A percentile compares a stretch with the other conserved stretches of the same genome.
phyloP scores from a whole-genome alignment of 2,329 filamentous ascomycete species.

The Talaromyces marneffei region DNA sequence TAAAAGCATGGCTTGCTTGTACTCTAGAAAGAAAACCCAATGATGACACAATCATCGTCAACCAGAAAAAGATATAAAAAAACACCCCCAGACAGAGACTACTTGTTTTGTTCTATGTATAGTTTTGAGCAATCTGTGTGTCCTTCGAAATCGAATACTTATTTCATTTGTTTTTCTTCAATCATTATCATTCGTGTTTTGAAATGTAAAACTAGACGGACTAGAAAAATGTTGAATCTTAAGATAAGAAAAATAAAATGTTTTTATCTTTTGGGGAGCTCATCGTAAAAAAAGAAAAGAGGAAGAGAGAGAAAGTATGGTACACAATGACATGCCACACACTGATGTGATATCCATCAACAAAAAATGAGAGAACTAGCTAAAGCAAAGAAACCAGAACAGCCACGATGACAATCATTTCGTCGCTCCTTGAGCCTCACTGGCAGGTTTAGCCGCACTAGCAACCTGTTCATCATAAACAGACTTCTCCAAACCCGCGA shows the following conservation, averaged over 20 bases:
- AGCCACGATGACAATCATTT: conserved; percentile 17
- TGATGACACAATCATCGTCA: background rate
- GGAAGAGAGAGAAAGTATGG: conserved; percentile 1
- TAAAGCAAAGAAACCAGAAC: background rate
- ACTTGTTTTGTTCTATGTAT: conserved; percentile 13
- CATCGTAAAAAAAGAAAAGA: background rate
- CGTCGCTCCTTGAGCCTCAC: conserved; percentile 45
- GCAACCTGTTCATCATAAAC: conserved; percentile 28
- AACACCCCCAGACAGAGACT: background rate
- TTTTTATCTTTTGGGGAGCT: conserved; percentile 3
- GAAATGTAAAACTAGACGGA: background rate
- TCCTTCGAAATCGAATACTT: background rate
- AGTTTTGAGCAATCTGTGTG: conserved; percentile 10
- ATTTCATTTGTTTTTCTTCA: conserved; percentile 9
- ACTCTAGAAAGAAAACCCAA: conserved; percentile 7
- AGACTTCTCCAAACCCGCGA: conserved; percentile 34
- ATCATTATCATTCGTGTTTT: background rate
- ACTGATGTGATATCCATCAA: background rate
- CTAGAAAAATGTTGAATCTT: background rate
- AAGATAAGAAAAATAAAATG: background rate
- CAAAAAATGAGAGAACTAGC: background rate
- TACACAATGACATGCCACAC: background rate
- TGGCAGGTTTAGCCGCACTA: conserved; percentile 41
- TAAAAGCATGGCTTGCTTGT: background rate
- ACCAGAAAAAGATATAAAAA: background rate